phyloP scores from a whole-genome alignment of 257 asterid genomes.

The Echium plantagineum region DNA sequence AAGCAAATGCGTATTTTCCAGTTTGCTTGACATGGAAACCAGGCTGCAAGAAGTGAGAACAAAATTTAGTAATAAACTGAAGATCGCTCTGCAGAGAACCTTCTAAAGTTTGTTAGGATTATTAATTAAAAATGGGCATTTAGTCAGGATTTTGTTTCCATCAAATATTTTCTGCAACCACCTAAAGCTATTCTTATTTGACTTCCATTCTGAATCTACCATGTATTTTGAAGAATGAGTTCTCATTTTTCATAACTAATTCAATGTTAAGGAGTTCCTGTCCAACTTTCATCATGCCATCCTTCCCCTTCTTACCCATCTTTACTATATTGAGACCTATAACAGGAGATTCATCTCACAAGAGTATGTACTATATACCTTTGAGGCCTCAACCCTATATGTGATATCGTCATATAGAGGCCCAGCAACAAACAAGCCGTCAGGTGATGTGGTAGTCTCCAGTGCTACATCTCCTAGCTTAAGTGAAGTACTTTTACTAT shows the following conservation, averaged over 20 bases:
- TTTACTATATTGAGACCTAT: neutral
- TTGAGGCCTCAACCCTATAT: conserved; percentile 69
- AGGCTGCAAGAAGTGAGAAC: conserved; percentile 46
- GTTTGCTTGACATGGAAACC: conserved; percentile 75
- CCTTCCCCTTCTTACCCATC: too few relatives aligned
- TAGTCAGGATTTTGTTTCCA: too few relatives aligned
- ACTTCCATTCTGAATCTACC: too few relatives aligned
- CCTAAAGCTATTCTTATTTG: too few relatives aligned
- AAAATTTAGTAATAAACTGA: conserved; percentile 6
- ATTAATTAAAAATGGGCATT: neutral
- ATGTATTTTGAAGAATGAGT: too few relatives aligned
- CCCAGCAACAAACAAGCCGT: conserved; percentile 74
- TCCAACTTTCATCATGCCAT: too few relatives aligned
- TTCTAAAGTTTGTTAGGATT: neutral
- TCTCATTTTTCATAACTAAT: too few relatives aligned
- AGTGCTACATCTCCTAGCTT: conserved; percentile 61
- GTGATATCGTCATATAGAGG: conserved; percentile 88
- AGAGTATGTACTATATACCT: conserved; percentile 36
- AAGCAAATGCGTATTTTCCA: conserved; percentile 66
- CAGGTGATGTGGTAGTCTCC: conserved; percentile 57
- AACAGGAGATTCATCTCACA: neutral
- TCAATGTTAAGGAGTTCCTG: too few relatives aligned
- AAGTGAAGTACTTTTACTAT: conserved; percentile 50
- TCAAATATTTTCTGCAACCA: too few relatives aligned
- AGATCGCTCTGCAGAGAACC: neutral